Evolutionary conservation across 345 rosid genomes (phyloP).

Genomic region (Ceriops tagal): DNA sequence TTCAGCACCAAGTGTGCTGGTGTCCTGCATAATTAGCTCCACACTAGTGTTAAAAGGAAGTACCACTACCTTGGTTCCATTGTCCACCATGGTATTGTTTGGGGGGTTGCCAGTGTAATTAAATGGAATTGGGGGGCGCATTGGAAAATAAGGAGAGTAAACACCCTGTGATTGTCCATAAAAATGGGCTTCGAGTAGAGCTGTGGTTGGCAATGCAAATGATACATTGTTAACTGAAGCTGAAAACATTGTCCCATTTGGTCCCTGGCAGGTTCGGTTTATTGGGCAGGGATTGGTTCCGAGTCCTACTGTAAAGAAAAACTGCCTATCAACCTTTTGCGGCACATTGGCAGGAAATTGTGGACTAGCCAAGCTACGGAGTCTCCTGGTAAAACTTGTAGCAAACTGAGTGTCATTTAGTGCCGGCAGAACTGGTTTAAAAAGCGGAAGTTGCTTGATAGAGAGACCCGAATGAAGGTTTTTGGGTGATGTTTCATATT

Average conservation of each 20-base stretch:
- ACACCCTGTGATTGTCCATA: slow-evolving; percentile 13
- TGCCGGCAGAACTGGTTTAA: slow-evolving; percentile 10
- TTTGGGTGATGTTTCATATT: slow-evolving; percentile 1
- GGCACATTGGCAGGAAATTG: slow-evolving; percentile 17
- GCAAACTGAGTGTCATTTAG: slow-evolving; percentile 13
- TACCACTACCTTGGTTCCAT: slow-evolving; percentile 11
- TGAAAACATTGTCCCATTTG: slow-evolving; percentile 16
- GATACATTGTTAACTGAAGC: slow-evolving; percentile 15
- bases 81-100: slow-evolving; percentile 17
- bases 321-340: slow-evolving; percentile 6
- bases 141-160: slow-evolving; percentile 5
- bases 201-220: slow-evolving; percentile 14
- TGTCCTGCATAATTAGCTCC: slow-evolving; percentile 19
- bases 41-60: slow-evolving; percentile 16
- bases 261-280: slow-evolving; percentile 14
- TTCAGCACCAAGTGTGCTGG: slow-evolving; percentile 11
- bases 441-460: neutral
- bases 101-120: slow-evolving; percentile 16
- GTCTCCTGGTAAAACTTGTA: neutral
- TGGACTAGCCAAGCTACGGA: slow-evolving; percentile 11
- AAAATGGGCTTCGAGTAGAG: slow-evolving; percentile 10
- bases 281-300: slow-evolving; percentile 11
- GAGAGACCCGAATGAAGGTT: neutral
- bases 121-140: slow-evolving; percentile 3
- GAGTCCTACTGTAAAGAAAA: slow-evolving; percentile 14